Evolutionary conservation across 2,329 filamentous ascomycete genomes (phyloP).

Genomic region (Cercospora zeae-maydis): DNA sequence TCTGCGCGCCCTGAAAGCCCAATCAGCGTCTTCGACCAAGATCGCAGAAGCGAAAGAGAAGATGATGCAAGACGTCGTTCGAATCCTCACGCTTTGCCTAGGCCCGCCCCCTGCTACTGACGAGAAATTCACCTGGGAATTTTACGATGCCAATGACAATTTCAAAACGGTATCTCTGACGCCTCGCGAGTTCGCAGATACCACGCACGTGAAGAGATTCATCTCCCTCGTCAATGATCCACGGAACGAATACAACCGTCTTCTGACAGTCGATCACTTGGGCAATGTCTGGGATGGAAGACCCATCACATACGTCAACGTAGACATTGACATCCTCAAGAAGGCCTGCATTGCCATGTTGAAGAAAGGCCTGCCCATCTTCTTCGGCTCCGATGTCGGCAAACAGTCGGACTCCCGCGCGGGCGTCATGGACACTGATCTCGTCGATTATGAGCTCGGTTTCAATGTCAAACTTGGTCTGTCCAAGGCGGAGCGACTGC

Average conservation of each 20-base stretch:
- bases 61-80: slow-evolving; percentile 77
- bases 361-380: slow-evolving; percentile 71
- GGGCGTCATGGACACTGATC: slow-evolving; percentile 75
- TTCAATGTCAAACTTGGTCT: slow-evolving; percentile 72
- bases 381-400: slow-evolving; percentile 86
- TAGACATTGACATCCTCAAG: slow-evolving; percentile 70
- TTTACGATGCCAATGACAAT: slow-evolving; percentile 64
- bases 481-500: slow-evolving; percentile 70
- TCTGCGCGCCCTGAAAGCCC: slow-evolving; percentile 57
- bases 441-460: slow-evolving; percentile 79
- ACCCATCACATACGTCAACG: slow-evolving; percentile 77
- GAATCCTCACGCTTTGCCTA: slow-evolving; percentile 76
- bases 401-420: slow-evolving; percentile 66
- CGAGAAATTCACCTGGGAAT: slow-evolving; percentile 75
- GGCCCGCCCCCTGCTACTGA: slow-evolving; percentile 71
- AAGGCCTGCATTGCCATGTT: slow-evolving; percentile 72
- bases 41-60: slow-evolving; percentile 59
- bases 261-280: slow-evolving; percentile 72
- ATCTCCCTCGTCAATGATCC: slow-evolving; percentile 85
- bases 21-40: slow-evolving; percentile 37
- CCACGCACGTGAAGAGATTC: slow-evolving; percentile 63
- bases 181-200: slow-evolving; percentile 67
- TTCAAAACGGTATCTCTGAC: slow-evolving; percentile 61
- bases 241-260: slow-evolving; percentile 66
- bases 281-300: slow-evolving; percentile 78